Evolutionary conservation across 2,329 filamentous ascomycete species (phyloP).

Genomic region (Colletotrichum sp.): DNA sequence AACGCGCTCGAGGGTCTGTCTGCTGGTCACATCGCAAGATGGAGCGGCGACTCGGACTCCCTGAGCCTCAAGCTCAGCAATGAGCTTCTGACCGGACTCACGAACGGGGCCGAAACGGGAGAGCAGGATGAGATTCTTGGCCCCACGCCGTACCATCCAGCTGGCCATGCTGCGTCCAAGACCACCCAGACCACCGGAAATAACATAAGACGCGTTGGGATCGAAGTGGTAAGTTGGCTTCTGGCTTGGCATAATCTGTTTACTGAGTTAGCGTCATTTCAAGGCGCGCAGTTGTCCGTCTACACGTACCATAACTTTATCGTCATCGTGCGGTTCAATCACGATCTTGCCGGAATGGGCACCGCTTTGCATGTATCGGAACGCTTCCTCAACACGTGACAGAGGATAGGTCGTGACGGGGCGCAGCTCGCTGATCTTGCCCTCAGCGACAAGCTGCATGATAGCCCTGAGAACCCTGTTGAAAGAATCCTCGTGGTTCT

Average conservation of each 20-base stretch:
- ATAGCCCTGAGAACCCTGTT: background rate
- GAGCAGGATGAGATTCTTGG: conserved; percentile 30
- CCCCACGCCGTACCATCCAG: conserved; percentile 28
- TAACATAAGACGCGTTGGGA: background rate
- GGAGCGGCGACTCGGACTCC: background rate
- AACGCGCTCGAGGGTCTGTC: background rate
- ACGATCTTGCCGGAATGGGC: conserved; percentile 42
- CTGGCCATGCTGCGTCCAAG: conserved; percentile 23
- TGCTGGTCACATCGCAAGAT: background rate
- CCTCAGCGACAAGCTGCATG: background rate
- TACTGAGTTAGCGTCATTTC: background rate
- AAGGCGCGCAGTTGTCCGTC: background rate
- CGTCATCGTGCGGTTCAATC: background rate
- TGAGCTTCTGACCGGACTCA: background rate
- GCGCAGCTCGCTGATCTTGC: background rate
- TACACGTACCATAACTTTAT: background rate
- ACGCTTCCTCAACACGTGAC: conserved; percentile 31
- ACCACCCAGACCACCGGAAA: conserved; percentile 26
- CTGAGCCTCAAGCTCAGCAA: conserved; percentile 22
- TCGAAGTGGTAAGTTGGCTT: background rate
- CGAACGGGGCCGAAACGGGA: conserved; percentile 27
- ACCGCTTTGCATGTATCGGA: conserved; percentile 39
- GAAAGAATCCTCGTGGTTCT: background rate
- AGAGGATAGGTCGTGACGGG: conserved; percentile 29
- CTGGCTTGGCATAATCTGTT: background rate